phyloP scores from a whole-genome alignment of 1,284 basidiomycete genomes.

The Paramarasmius palmivorus region DNA sequence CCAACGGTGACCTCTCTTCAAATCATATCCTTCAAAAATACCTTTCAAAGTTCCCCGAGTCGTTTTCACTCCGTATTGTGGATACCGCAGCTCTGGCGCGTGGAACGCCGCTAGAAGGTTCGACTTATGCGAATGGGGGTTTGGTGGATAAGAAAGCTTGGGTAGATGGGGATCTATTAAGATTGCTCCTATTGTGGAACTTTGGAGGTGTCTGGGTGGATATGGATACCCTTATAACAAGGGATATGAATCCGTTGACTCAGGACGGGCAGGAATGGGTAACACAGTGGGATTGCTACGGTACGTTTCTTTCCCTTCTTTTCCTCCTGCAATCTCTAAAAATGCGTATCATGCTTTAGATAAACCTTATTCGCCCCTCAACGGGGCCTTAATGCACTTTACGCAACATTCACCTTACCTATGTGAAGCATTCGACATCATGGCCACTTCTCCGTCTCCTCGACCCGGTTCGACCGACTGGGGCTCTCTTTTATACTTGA shows the following conservation, averaged over 20 bases:
- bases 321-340: background rate
- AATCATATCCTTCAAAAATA: conserved; percentile 68
- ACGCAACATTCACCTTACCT: conserved; percentile 86
- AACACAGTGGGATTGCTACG: conserved; percentile 96
- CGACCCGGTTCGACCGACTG: conserved; percentile 84
- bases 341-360: conserved; percentile 43
- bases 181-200: conserved; percentile 86
- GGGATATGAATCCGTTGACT: conserved; percentile 80
- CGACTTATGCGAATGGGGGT: conserved; percentile 52
- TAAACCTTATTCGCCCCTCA: conserved; percentile 84
- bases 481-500: conserved; percentile 88
- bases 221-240: conserved; percentile 89
- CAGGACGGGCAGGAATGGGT: conserved; percentile 93
- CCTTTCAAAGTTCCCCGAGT: conserved; percentile 60
- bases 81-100: conserved; percentile 67
- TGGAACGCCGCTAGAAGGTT: conserved; percentile 77
- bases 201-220: conserved; percentile 93
- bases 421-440: conserved; percentile 92
- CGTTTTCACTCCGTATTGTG: conserved; percentile 69
- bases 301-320: conserved; percentile 43
- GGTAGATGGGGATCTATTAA: conserved; percentile 90
- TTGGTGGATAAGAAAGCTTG: conserved; percentile 86
- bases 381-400: conserved; percentile 94
- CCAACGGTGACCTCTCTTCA: conserved; percentile 72
- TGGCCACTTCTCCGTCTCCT: conserved; percentile 74